These are phyloP conservation scores for Gilbertella persicaria DNA, from an alignment of 371 early-diverging fungal species.

Conservation along the genomic window DNA sequence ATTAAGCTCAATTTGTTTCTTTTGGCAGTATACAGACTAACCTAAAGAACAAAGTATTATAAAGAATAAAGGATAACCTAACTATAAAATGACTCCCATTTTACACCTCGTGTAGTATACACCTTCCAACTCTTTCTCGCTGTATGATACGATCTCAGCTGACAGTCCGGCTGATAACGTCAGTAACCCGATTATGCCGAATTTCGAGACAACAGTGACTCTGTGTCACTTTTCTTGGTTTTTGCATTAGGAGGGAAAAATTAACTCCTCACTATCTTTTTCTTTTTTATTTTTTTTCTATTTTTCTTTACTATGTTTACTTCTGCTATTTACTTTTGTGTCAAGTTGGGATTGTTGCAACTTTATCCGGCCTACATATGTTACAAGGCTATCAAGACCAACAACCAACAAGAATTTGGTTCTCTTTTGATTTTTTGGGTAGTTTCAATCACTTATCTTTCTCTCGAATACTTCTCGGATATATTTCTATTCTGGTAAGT, in stretches of 20 bases:
- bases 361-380: constrained; percentile 47
- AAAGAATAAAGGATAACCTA: too few species aligned
- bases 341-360: constrained; percentile 38
- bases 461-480: constrained; percentile 43
- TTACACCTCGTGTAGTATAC: background rate
- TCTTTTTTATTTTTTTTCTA: constrained; percentile 10
- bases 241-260: background rate
- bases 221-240: too few species aligned
- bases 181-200: too few species aligned
- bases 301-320: constrained; percentile 18
- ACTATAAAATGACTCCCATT: too few species aligned
- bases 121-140: background rate
- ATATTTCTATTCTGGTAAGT: constrained; percentile 47
- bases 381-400: constrained; percentile 41
- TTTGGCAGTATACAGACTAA: too few species aligned
- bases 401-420: constrained; percentile 33
- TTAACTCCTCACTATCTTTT: background rate
- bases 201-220: too few species aligned
- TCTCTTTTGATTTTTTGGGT: constrained; percentile 51
- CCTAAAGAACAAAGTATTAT: too few species aligned
- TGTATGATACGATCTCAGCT: constrained; percentile 1
- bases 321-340: constrained; percentile 35
- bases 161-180: constrained; percentile 12
- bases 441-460: constrained; percentile 38
- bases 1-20: too few species aligned